Percentiles rank a stretch among this genome's conserved stretches.
phyloP scores from a whole-genome alignment of 306 rosid species.

The Lagenaria siceraria region DNA sequence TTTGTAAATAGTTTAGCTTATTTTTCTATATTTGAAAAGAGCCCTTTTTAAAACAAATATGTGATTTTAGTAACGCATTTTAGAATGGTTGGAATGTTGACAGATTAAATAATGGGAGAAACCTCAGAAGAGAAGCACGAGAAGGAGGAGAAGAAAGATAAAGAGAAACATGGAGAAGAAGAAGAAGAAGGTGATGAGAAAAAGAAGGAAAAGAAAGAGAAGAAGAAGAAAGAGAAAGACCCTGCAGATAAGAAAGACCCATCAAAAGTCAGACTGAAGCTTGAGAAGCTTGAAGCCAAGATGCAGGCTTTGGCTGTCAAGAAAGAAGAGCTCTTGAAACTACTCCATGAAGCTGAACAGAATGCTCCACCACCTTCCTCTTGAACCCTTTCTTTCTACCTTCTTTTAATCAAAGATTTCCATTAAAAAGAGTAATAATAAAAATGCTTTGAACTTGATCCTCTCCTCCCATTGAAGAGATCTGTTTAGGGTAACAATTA shows the following conservation, averaged over 20 bases:
- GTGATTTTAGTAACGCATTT: too few species aligned
- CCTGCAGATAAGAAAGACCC: constrained; percentile 52
- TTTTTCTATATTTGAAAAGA: too few species aligned
- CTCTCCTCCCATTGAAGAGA: background rate
- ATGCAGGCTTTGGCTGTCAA: constrained; percentile 32
- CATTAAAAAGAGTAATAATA: background rate
- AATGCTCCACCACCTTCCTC: constrained; percentile 1
- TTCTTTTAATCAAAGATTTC: too few species aligned
- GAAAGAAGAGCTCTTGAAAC: constrained; percentile 38
- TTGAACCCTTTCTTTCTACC: background rate
- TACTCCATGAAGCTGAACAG: constrained; percentile 30
- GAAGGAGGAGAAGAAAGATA: constrained; percentile 2
- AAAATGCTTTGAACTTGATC: background rate
- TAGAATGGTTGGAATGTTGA: background rate
- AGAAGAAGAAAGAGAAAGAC: constrained; percentile 31
- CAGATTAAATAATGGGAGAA: constrained; percentile 1
- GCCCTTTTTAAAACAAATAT: too few species aligned
- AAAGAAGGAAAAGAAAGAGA: constrained; percentile 7
- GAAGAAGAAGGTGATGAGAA: background rate
- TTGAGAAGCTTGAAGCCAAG: constrained; percentile 40
- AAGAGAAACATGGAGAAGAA: background rate
- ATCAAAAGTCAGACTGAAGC: constrained; percentile 34
- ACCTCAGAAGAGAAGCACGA: background rate
- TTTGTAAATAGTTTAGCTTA: too few species aligned
- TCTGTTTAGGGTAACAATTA: background rate